Percentiles rank a stretch among this genome's conserved stretches.
These are phyloP conservation scores for Deinandra increscens DNA, from an alignment of 129 eudicot genomes.

Conservation along the genomic window DNA sequence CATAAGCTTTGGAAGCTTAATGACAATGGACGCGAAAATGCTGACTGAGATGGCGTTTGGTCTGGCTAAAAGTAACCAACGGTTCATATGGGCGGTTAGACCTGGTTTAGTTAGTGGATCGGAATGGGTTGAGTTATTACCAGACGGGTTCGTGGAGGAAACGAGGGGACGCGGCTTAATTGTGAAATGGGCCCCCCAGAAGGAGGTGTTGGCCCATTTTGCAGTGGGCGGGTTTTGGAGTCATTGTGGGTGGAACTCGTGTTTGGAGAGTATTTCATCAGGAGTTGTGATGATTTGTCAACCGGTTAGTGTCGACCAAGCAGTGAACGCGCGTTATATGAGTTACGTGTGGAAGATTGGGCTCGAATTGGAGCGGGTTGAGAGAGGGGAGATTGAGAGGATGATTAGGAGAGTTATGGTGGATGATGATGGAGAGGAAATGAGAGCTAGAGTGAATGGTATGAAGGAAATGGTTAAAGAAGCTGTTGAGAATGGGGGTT, in stretches of 20 bases:
- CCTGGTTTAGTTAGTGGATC: constrained; percentile 41
- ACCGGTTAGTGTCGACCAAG: constrained; percentile 44
- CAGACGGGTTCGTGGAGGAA: constrained; percentile 35
- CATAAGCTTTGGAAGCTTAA: constrained; percentile 59
- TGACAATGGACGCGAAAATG: constrained; percentile 30
- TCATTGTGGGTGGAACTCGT: constrained; percentile 65
- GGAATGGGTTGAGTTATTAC: constrained; percentile 42
- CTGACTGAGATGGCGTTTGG: constrained; percentile 54
- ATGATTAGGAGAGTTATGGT: constrained; percentile 38
- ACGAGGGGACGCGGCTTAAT: constrained; percentile 37
- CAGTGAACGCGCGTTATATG: constrained; percentile 38
- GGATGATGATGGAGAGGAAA: constrained; percentile 45
- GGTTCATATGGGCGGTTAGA: constrained; percentile 56
- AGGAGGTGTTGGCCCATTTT: constrained; percentile 46
- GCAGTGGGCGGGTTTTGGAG: constrained; percentile 57
- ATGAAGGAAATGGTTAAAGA: constrained; percentile 35
- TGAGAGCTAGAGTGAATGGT: constrained; percentile 28
- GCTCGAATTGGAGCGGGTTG: constrained; percentile 36
- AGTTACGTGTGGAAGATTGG: constrained; percentile 45
- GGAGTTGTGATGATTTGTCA: constrained; percentile 53
- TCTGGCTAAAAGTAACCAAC: constrained; percentile 44
- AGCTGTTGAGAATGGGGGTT: constrained; percentile 30
- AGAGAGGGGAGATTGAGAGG: constrained; percentile 30
- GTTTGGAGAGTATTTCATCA: constrained; percentile 41
- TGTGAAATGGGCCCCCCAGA: constrained; percentile 61